A percentile compares a stretch with the other conserved stretches of the same genome.
Conservation (phyloP, 2,329 filamentous ascomycete genomes). For the Fusarium sp. region DNA sequence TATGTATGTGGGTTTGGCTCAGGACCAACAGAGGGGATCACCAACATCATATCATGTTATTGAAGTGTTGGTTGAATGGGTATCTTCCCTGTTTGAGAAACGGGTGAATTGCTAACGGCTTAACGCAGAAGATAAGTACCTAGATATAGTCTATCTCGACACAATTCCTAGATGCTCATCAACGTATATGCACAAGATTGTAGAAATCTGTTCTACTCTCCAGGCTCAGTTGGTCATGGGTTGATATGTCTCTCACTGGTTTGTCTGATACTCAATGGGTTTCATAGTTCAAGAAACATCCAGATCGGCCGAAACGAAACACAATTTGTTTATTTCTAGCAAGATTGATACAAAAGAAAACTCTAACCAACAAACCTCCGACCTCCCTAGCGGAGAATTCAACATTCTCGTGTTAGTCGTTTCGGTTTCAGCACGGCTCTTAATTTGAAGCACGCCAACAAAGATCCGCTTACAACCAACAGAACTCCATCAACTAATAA, state of each 20-base stretch:
- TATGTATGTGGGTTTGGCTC: background rate
- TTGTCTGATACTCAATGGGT: background rate
- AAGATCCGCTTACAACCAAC: background rate
- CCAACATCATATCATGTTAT: background rate
- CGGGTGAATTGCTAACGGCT: accelerated
- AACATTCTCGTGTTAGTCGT: background rate
- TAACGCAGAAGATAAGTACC: no score
- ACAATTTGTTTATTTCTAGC: background rate
- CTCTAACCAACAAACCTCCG: background rate
- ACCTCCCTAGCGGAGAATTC: background rate
- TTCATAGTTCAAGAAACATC: background rate
- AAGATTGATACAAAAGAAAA: background rate
- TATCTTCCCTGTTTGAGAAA: background rate
- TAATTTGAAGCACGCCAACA: background rate
- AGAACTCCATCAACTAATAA: background rate
- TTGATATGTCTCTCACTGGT: background rate
- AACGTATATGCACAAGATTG: no score
- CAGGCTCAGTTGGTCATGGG: background rate
- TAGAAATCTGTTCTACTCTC: no score
- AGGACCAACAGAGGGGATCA: background rate
- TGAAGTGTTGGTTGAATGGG: background rate
- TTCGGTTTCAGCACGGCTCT: conserved; percentile 19
- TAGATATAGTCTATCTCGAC: background rate
- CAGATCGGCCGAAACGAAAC: background rate
- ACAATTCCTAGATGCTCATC: background rate